These are phyloP conservation scores for Calocybe cyanea DNA, from an alignment of 768 basidiomycete genomes.

Conservation along the genomic window DNA sequence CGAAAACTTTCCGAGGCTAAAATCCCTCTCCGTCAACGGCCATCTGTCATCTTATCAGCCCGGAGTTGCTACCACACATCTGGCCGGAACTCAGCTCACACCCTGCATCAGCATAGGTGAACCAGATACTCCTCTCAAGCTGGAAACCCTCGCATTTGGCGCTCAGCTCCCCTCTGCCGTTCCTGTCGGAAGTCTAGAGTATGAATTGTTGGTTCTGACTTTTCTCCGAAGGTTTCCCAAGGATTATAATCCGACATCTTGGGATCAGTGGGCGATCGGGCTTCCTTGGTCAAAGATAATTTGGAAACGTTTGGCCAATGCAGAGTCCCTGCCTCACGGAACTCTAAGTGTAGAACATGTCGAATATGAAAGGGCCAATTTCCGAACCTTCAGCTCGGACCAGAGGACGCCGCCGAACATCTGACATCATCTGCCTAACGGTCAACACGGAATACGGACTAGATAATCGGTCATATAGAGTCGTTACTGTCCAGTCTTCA, in stretches of 20 bases:
- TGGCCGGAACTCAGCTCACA: neutral
- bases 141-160: slow-evolving; percentile 11
- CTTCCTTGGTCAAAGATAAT: slow-evolving; percentile 13
- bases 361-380: slow-evolving; percentile 7
- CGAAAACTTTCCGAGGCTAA: slow-evolving; percentile 12
- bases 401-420: no score
- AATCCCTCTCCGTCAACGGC: slow-evolving; percentile 16
- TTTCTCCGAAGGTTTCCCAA: slow-evolving; percentile 7
- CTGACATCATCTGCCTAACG: no score
- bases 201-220: slow-evolving; percentile 1
- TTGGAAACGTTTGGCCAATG: slow-evolving; percentile 11
- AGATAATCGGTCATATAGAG: no score
- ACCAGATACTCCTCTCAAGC: neutral
- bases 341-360: slow-evolving; percentile 10
- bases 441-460: no score
- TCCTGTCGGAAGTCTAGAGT: neutral
- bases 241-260: slow-evolving; percentile 9
- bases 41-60: slow-evolving; percentile 20
- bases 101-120: slow-evolving; percentile 3
- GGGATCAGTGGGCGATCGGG: slow-evolving; percentile 13
- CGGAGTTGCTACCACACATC: slow-evolving; percentile 10
- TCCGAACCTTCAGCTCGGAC: no score
- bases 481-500: no score
- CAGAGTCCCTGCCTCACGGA: neutral
- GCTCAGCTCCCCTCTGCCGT: slow-evolving; percentile 7